These are phyloP conservation scores for Cryptococcus neoformans DNA, from an alignment of 1,284 basidiomycete genomes.

Conservation along the genomic window DNA sequence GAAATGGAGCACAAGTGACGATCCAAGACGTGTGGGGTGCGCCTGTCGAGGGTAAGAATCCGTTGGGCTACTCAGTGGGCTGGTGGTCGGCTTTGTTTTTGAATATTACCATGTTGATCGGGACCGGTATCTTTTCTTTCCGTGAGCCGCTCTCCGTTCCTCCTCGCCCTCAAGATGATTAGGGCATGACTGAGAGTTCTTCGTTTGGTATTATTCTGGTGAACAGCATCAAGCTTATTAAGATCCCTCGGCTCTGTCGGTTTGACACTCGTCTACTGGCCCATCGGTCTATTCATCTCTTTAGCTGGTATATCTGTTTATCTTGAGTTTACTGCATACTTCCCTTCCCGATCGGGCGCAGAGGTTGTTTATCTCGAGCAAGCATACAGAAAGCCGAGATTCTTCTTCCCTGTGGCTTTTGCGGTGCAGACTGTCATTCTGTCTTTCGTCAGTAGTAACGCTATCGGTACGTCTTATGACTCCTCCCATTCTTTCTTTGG, in stretches of 20 bases:
- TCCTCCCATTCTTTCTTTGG: neutral
- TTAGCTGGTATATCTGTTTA: constrained; percentile 23
- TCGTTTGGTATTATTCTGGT: too few species aligned
- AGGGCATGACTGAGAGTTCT: neutral
- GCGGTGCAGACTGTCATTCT: constrained; percentile 6
- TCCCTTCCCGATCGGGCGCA: constrained; percentile 16
- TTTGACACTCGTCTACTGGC: constrained; percentile 24
- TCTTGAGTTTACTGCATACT: constrained; percentile 22
- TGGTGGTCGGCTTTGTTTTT: constrained; percentile 6
- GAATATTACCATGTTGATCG: constrained; percentile 20
- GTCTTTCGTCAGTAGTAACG: constrained; percentile 21
- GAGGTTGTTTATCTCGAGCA: constrained; percentile 34
- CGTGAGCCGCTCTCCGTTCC: constrained; percentile 2
- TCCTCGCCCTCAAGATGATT: neutral
- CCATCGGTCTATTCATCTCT: constrained; percentile 24
- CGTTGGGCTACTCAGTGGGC: constrained; percentile 16
- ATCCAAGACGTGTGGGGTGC: constrained; percentile 18
- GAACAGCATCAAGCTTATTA: constrained; percentile 14
- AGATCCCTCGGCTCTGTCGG: constrained; percentile 19
- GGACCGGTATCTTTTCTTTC: constrained; percentile 26
- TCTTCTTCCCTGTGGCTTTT: constrained; percentile 25
- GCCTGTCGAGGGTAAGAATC: constrained; percentile 15
- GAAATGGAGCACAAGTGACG: constrained; percentile 3
- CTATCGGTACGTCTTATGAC: constrained; percentile 10
- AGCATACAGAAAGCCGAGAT: constrained; percentile 20